Conservation (phyloP, 106 monocot genomes). For the Gastrodia elata region DNA sequence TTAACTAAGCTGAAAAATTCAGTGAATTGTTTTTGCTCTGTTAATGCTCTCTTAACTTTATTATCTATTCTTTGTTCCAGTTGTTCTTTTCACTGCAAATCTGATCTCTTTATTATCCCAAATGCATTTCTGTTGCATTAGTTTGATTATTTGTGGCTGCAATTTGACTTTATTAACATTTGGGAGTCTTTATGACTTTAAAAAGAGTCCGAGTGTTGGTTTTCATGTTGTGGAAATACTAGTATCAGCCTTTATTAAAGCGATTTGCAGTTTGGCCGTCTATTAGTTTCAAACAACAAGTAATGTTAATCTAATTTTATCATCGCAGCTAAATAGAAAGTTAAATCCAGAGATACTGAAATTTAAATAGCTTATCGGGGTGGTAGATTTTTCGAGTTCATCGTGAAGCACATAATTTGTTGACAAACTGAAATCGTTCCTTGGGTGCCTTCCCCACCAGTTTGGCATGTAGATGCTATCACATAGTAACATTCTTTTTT, state of each 20-base stretch:
- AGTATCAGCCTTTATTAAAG: background rate
- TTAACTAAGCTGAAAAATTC: background rate
- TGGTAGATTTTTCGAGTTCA: background rate
- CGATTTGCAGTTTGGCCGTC: background rate
- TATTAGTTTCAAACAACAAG: background rate
- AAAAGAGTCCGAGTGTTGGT: background rate
- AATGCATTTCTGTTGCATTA: background rate
- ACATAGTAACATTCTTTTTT: background rate
- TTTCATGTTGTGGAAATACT: background rate
- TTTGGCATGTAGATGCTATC: background rate
- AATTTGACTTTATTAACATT: background rate
- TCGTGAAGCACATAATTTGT: background rate
- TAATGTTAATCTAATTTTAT: background rate
- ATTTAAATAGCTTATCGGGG: background rate
- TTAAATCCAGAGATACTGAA: background rate
- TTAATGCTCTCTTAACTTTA: background rate
- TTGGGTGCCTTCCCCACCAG: background rate
- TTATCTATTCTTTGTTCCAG: background rate
- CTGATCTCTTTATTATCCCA: background rate
- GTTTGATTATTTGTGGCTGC: background rate
- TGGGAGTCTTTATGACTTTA: background rate
- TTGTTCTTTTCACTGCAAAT: too few relatives aligned
- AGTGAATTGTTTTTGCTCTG: too few relatives aligned
- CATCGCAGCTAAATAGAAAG: background rate
- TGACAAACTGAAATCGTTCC: background rate